phyloP scores from a whole-genome alignment of 1,139 yeast species.

The Hemisphaericaspora xylofermentans region DNA sequence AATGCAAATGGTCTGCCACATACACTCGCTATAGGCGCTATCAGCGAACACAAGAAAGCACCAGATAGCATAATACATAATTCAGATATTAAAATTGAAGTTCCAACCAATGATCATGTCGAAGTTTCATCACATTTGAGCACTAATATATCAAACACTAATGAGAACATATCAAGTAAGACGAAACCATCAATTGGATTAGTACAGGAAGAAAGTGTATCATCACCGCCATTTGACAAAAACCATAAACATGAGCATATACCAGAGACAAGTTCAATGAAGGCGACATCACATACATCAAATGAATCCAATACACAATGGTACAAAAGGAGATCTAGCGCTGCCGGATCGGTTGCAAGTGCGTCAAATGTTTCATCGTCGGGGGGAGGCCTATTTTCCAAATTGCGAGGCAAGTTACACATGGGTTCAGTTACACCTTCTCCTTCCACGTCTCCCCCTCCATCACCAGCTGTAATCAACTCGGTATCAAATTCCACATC shows the following conservation, averaged over 20 bases:
- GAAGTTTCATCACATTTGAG: constrained; percentile 26
- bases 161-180: constrained; percentile 30
- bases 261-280: neutral
- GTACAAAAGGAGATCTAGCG: constrained; percentile 20
- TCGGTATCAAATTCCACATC: neutral
- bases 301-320: neutral
- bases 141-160: constrained; percentile 35
- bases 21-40: neutral
- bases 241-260: no score
- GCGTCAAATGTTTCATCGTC: constrained; percentile 6
- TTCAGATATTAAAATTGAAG: constrained; percentile 2
- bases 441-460: constrained; percentile 13
- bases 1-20: neutral
- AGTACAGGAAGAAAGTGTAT: constrained; percentile 29
- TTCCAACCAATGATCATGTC: neutral
- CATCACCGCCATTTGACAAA: constrained; percentile 3
- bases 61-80: neutral
- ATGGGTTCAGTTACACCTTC: constrained; percentile 14
- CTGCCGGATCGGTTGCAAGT: constrained; percentile 16
- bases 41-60: neutral
- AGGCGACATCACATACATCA: neutral
- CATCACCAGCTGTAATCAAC: constrained; percentile 3
- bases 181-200: constrained; percentile 38
- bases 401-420: constrained; percentile 36
- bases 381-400: constrained; percentile 37